A percentile compares a stretch with the other conserved stretches of the same genome.
Evolutionary conservation across 306 rosid species (phyloP).

Genomic region (Dalbergia cochinchinensis): DNA sequence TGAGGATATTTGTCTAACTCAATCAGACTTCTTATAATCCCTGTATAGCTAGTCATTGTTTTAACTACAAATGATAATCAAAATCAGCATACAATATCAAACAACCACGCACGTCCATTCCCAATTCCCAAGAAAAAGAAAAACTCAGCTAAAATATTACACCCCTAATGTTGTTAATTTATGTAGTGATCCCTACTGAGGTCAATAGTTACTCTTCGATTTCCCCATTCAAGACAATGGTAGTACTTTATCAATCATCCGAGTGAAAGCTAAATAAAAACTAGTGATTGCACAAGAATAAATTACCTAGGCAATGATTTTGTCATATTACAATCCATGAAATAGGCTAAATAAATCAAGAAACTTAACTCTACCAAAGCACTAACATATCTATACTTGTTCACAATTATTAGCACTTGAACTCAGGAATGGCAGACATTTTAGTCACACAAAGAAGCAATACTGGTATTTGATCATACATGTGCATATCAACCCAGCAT

Average conservation of each 20-base stretch:
- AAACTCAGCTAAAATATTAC: background rate
- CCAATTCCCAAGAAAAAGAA: slow-evolving; percentile 12
- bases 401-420: slow-evolving; percentile 15
- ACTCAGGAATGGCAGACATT: slow-evolving; percentile 35
- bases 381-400: slow-evolving; percentile 15
- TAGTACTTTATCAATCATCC: slow-evolving; percentile 31
- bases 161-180: background rate
- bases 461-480: slow-evolving; percentile 55
- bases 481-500: slow-evolving; percentile 88
- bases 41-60: background rate
- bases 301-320: slow-evolving; percentile 19
- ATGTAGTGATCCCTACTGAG: background rate
- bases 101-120: slow-evolving; percentile 16
- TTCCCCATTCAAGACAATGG: slow-evolving; percentile 7
- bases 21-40: slow-evolving; percentile 16
- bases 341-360: slow-evolving; percentile 28
- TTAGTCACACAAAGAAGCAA: background rate
- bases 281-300: slow-evolving; percentile 7
- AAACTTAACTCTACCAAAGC: slow-evolving; percentile 21
- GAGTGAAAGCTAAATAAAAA: slow-evolving; percentile 12
- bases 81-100: slow-evolving; percentile 15
- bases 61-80: slow-evolving; percentile 24
- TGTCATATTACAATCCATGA: slow-evolving; percentile 16
- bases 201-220: slow-evolving; percentile 4
- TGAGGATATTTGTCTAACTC: slow-evolving; percentile 1